Evolutionary conservation across 2,329 filamentous ascomycete species (phyloP), one percentile per base, ranked within the genome.

Genomic region (Sordariomycetes sp.): DNA sequence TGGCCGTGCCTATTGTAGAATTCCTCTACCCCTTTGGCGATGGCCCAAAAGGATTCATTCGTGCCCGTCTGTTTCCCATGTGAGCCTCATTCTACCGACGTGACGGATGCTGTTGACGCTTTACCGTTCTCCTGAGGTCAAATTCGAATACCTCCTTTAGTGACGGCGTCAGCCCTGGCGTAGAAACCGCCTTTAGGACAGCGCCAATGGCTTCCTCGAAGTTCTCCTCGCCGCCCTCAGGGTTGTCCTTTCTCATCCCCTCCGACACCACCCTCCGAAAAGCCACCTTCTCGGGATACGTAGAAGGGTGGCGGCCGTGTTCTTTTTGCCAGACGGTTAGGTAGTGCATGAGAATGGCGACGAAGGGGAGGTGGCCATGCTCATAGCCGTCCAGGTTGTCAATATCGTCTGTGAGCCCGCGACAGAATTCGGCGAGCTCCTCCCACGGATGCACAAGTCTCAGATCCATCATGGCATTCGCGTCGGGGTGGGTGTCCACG

Each of bases 161-260:
- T 2, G 84, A 80, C 52, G 81, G 81, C 48, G 86, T 84, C 22
- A 95, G 69, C 28, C 79, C 80, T 52, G 86, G 83, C 20, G 77
- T 73, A 51, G 86, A 84, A 35, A 99, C 75, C n/a, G 87, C 88
- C 70, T 95, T 95, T 65, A 97, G 76, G 1, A 97, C 90, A 5
- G 91, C 90, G 15, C 83, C 84, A 52, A 85, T 84, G 3, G 94
- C 95, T 70, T 99, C 94, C 60, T 96, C 90, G 66, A 90, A 99
- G 69, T 99, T 99, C 73, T 99, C 94, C 67, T 99, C 94, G 58
- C 87, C 89, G 52, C 90, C 91, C 68, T 95, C 90, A 0, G 89
- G 70, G 59, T 84, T 95, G 63, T 86, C 74, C 55, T 75, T 87
- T 63, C 90, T 82, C 63, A 86, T 81, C 2, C 80, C 82, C 6